Percentiles rank a stretch among this genome's conserved stretches.
These are phyloP conservation scores for Yarrowia keelungensis DNA, from an alignment of 805 yeast genomes.

Conservation along the genomic window DNA sequence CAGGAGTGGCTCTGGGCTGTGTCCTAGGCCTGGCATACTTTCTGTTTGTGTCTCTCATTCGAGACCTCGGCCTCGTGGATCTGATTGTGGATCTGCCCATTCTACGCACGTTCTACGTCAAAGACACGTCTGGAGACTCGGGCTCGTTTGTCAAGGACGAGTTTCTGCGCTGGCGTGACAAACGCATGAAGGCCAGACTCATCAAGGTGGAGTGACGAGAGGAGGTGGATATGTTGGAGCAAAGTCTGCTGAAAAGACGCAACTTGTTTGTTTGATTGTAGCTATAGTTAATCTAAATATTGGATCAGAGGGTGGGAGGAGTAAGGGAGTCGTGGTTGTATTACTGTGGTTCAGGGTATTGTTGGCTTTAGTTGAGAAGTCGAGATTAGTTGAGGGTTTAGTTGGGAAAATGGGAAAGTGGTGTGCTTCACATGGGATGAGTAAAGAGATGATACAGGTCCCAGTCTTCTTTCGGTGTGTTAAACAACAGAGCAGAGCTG, in stretches of 20 bases:
- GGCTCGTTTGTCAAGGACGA: constrained; percentile 48
- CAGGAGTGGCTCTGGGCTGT: constrained; percentile 72
- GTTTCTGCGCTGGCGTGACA: constrained; percentile 47
- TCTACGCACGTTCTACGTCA: constrained; percentile 52
- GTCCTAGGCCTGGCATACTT: constrained; percentile 67
- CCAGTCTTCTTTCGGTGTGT: too few species aligned
- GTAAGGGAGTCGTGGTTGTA: too few species aligned
- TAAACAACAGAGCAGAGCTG: too few species aligned
- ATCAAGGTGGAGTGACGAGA: constrained; percentile 24
- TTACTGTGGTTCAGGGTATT: too few species aligned
- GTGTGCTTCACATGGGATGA: too few species aligned
- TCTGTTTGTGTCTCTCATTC: constrained; percentile 57
- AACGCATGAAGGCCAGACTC: constrained; percentile 40
- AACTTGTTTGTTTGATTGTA: constrained; percentile 35
- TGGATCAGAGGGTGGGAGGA: too few species aligned
- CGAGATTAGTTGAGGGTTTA: too few species aligned
- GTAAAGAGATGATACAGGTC: too few species aligned
- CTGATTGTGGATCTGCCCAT: constrained; percentile 69
- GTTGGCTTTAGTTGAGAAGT: too few species aligned
- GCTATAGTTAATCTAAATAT: constrained; percentile 8
- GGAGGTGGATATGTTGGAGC: background rate
- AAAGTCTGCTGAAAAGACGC: constrained; percentile 13
- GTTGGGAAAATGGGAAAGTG: too few species aligned
- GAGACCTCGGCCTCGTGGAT: constrained; percentile 73
- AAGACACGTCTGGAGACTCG: constrained; percentile 51